Evolutionary conservation across 768 basidiomycete genomes (phyloP), one percentile per base, ranked within the genome.

Genomic region (Lactarius evosmus): DNA sequence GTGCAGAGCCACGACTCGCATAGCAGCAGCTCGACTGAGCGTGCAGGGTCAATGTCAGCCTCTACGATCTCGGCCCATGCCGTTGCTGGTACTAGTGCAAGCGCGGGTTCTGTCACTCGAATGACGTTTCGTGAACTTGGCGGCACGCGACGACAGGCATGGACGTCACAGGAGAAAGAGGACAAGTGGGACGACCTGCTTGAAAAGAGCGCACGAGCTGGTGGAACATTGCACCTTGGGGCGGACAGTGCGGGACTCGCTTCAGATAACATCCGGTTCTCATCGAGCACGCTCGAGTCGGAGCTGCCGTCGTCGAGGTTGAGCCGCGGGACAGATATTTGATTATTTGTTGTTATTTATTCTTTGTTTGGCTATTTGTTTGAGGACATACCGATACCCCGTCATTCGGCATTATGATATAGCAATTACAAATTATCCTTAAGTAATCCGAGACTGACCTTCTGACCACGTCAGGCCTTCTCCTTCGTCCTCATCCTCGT

Each of bases 91-190:
- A 11, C 52, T 22, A 54, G 30, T 16, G 17, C 46, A 22, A 49
- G 16, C 12, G 11, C 51, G 46, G 63, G 9, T 73, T 3, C 30
- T 33, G 72, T 8, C 3, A 73, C 77, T 44, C 75, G 75, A 25
- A 54, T 80, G 53, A 81, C 76, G 50, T 86, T 83, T 75, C 80
- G 85, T 14, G 79, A 83, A 67, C 69, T 85, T 27, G 69, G 74
- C n/a, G 69, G 65, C 32, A 72, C 71, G 32, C 73, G 74, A 56
- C 72, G 74, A 58, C 72, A 73, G 27, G 78, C 74, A 49, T 73
- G 86, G 71, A 83, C 83, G 29, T 87, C 89, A 71, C 75, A 82
- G 69, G 88, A 92, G 75, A 92, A 92, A 76, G 80, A 81, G 7
- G 83, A 80, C 14, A 83, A 82, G 69, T 91, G 88, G 89, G 81